A percentile compares a stretch with the other conserved stretches of the same genome.
phyloP scores from a whole-genome alignment of 495 filamentous ascomycete species.

The Lindgomyces ingoldianus region DNA sequence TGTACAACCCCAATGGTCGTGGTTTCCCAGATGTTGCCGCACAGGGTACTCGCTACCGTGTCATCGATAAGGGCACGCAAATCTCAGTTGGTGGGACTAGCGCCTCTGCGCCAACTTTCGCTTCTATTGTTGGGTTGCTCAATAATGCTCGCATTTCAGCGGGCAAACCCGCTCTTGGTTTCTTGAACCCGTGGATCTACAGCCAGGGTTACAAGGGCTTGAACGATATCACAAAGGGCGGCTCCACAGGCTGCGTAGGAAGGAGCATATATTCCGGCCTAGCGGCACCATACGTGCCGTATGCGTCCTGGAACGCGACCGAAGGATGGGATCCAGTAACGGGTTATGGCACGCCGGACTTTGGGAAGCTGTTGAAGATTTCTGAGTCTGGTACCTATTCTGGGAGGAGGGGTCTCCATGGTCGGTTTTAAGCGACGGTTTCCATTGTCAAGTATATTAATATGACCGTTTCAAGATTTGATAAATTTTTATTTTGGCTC shows the following conservation, averaged over 20 bases:
- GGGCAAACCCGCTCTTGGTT: slow-evolving; percentile 62
- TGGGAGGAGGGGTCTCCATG: slow-evolving; percentile 13
- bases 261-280: slow-evolving; percentile 50
- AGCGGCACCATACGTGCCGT: slow-evolving; percentile 39
- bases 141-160: slow-evolving; percentile 65
- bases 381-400: slow-evolving; percentile 22
- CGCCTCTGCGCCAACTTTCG: slow-evolving; percentile 63
- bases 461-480: too few species aligned
- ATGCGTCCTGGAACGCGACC: slow-evolving; percentile 50
- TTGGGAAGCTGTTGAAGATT: slow-evolving; percentile 42
- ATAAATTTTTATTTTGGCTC: too few species aligned
- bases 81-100: slow-evolving; percentile 63
- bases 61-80: slow-evolving; percentile 56
- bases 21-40: slow-evolving; percentile 75
- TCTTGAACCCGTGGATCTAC: slow-evolving; percentile 78
- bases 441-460: neutral
- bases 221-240: slow-evolving; percentile 64
- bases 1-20: slow-evolving; percentile 65
- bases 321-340: slow-evolving; percentile 64
- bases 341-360: slow-evolving; percentile 58
- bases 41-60: slow-evolving; percentile 57
- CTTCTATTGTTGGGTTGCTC: slow-evolving; percentile 64
- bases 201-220: slow-evolving; percentile 53
- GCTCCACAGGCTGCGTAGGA: slow-evolving; percentile 62
- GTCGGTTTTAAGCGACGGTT: neutral